Evolutionary conservation across 768 basidiomycete species (phyloP), one percentile per base, ranked within the genome.

Genomic region (Auriculariales sp.): DNA sequence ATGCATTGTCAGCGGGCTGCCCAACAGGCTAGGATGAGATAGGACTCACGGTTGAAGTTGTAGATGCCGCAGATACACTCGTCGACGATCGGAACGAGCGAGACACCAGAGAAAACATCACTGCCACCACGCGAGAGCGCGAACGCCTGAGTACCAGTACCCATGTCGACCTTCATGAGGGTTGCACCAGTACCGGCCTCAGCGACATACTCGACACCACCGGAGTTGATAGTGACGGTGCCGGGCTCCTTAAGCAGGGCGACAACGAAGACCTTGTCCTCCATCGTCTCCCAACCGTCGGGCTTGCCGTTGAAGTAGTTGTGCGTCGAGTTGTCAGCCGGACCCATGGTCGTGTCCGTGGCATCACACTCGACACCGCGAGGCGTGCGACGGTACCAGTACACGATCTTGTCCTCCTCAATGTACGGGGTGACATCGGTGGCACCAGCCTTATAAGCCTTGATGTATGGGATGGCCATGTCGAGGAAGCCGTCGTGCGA

Each of bases 301-400:
- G 64, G 64, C 30, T 57, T 58, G 4, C 54, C 36, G 2, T 57
- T 56, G 48, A 56, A 60, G 48, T 59, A 44, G 17, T 44, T 51
- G 25, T 33, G 31, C 22, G 31, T 33, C 24, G 22, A 24, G 33
- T 49, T 49, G 48, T 49, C 31, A 14, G 48, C 48, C 12, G 31
- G 12, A 17, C 25, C 31, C 48, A 49, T 49, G 22, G 48, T 49
- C 17, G 48, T 61, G 48, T 64, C 63, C 19, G 63, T 59, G 9
- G 50, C 47, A 52, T 63, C 63, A 44, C 64, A 65, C 27, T 52
- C 35, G 1, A 58, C 61, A 30, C 47, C 49, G 52, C 62, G 63
- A 25, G 62, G 49, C 17, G 58, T 58, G 7, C 61, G 62, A 44
- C 64, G 54, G 50, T 65, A 58, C 60, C 61, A 63, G 50, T 61